These are phyloP conservation scores for Globisporangium irregulare DNA, from an alignment of 352 stramenopile genomes.

Conservation along the genomic window DNA sequence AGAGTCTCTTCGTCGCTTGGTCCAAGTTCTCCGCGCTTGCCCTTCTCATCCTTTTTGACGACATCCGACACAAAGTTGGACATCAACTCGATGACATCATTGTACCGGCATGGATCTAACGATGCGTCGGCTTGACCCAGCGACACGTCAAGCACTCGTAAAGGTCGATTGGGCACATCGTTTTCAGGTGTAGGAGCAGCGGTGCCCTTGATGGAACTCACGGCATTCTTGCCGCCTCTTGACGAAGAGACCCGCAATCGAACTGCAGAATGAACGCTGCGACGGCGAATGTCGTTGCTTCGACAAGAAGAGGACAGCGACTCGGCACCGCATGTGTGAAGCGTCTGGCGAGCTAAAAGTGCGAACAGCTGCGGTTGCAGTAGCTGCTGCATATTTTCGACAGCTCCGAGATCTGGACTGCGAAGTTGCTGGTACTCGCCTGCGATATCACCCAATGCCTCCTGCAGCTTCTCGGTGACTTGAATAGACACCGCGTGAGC, in stretches of 20 bases:
- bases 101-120: conserved; percentile 9
- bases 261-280: conserved; percentile 66
- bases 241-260: conserved; percentile 30
- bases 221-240: neutral
- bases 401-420: conserved; percentile 33
- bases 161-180: neutral
- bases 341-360: conserved; percentile 30
- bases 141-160: conserved; percentile 17
- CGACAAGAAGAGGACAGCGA: conserved; percentile 20
- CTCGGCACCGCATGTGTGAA: conserved; percentile 38
- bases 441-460: conserved; percentile 18
- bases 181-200: neutral
- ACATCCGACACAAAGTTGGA: conserved; percentile 14
- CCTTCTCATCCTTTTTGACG: conserved; percentile 4
- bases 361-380: conserved; percentile 39
- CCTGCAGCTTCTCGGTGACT: conserved; percentile 22
- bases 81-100: conserved; percentile 13
- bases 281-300: conserved; percentile 29
- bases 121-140: conserved; percentile 15
- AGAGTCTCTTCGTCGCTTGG: neutral
- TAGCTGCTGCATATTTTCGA: conserved; percentile 40
- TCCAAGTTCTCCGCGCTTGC: neutral
- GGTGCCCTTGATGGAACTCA: neutral
- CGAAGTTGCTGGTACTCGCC: conserved; percentile 40
- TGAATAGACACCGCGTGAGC: conserved; percentile 17